Conservation (phyloP, 106 monocot genomes). For the Allium fistulosum region DNA sequence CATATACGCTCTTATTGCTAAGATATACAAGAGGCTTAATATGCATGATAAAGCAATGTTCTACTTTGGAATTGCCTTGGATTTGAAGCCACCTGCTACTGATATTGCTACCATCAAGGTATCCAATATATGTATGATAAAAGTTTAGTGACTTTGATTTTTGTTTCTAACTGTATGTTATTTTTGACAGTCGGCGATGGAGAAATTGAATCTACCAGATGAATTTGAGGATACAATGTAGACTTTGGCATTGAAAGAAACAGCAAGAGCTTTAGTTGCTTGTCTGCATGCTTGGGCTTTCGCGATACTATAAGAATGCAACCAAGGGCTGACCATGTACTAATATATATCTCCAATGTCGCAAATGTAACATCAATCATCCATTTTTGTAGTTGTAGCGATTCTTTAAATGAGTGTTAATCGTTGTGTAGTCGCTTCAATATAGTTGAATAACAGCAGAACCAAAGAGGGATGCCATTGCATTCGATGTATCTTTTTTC, state of each 20-base stretch:
- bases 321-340: background rate
- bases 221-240: constrained; percentile 68
- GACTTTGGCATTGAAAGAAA: background rate
- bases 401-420: no score
- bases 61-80: constrained; percentile 87
- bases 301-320: constrained; percentile 7
- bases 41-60: constrained; percentile 88
- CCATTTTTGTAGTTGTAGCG: constrained; percentile 19
- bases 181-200: constrained; percentile 65
- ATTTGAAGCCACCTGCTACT: constrained; percentile 80
- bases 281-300: constrained; percentile 25
- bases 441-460: background rate
- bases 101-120: constrained; percentile 86
- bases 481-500: background rate
- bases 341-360: constrained; percentile 2
- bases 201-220: constrained; percentile 89
- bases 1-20: constrained; percentile 86
- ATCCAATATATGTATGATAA: background rate
- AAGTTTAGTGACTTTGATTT: no score
- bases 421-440: background rate
- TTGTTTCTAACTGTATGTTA: no score
- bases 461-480: background rate
- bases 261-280: constrained; percentile 6
- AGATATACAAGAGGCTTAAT: constrained; percentile 78
- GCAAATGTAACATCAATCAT: constrained; percentile 7